Evolutionary conservation across 805 yeast species (phyloP).

Genomic region (Metschnikowia henanensis): DNA sequence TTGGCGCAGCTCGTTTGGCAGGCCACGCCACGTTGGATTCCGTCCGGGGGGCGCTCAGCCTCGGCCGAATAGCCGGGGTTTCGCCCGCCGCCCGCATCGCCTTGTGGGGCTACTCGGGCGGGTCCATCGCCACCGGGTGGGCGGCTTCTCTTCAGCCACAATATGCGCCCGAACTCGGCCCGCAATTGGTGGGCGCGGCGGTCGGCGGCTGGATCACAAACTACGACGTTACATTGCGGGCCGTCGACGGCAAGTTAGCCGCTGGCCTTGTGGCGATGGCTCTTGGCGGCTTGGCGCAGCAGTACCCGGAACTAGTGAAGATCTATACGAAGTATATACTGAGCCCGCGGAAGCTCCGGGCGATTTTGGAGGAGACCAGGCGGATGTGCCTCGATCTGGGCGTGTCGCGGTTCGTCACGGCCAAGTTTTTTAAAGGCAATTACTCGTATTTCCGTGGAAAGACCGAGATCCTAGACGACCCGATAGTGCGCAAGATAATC

Average conservation of each 20-base stretch:
- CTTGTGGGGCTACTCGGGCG: slow-evolving; percentile 42
- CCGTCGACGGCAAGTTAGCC: slow-evolving; percentile 25
- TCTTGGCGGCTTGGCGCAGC: slow-evolving; percentile 30
- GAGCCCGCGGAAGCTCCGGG: neutral
- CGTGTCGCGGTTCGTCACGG: slow-evolving; percentile 4
- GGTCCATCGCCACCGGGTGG: slow-evolving; percentile 39
- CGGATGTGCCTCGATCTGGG: slow-evolving; percentile 4
- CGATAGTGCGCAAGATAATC: slow-evolving; percentile 2
- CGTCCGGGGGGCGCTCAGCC: slow-evolving; percentile 26
- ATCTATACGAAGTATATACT: slow-evolving; percentile 1
- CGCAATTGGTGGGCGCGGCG: slow-evolving; percentile 29
- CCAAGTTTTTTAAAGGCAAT: slow-evolving; percentile 8
- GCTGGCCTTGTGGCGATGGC: slow-evolving; percentile 32
- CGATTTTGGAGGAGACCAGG: slow-evolving; percentile 1
- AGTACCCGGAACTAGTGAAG: slow-evolving; percentile 24
- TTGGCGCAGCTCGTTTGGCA: slow-evolving; percentile 32
- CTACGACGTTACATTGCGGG: slow-evolving; percentile 25
- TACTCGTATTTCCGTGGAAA: slow-evolving; percentile 9
- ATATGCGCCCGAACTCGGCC: slow-evolving; percentile 34
- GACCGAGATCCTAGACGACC: slow-evolving; percentile 1
- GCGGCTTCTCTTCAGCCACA: slow-evolving; percentile 35
- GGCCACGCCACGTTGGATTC: slow-evolving; percentile 32
- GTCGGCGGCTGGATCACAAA: slow-evolving; percentile 39
- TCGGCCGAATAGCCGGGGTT: slow-evolving; percentile 21
- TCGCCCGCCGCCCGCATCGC: slow-evolving; percentile 19